These are phyloP conservation scores for Scytalidium sp. DNA, from an alignment of 2,329 filamentous ascomycete species.

Conservation along the genomic window DNA sequence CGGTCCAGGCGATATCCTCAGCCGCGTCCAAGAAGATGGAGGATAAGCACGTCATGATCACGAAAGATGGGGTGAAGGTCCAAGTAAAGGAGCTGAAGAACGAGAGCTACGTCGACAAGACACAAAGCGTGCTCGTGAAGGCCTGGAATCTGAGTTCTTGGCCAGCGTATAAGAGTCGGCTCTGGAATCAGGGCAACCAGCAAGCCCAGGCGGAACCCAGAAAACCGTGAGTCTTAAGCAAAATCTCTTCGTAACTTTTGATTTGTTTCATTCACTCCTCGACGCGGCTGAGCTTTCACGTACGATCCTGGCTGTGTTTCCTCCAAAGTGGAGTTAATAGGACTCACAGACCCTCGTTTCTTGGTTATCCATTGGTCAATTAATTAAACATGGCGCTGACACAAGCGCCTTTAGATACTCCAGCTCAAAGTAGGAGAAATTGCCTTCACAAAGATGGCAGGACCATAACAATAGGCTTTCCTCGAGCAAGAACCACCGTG, in stretches of 20 bases:
- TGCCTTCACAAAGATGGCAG: neutral
- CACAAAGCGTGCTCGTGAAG: slow-evolving; percentile 66
- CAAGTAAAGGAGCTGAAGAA: slow-evolving; percentile 65
- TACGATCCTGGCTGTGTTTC: too few species aligned
- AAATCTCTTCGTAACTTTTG: too few species aligned
- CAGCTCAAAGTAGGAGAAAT: neutral
- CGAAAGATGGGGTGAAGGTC: slow-evolving; percentile 71
- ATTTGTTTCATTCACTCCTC: too few species aligned
- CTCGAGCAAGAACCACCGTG: neutral
- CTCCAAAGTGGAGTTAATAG: too few species aligned
- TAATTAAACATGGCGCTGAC: too few species aligned
- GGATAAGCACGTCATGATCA: slow-evolving; percentile 72
- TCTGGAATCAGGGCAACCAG: slow-evolving; percentile 32
- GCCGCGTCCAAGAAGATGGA: slow-evolving; percentile 68
- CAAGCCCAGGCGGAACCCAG: slow-evolving; percentile 23
- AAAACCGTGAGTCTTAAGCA: slow-evolving; percentile 25
- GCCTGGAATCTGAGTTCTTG: slow-evolving; percentile 56
- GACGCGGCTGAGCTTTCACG: too few species aligned
- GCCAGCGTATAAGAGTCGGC: slow-evolving; percentile 29
- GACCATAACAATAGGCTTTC: neutral
- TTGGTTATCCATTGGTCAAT: too few species aligned
- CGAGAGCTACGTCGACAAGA: slow-evolving; percentile 71
- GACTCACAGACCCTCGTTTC: too few species aligned
- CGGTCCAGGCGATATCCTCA: slow-evolving; percentile 61
- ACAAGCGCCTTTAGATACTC: too few species aligned